These are phyloP conservation scores for Anthracocystis panici-leucophaei DNA, from an alignment of 1,284 basidiomycete species.

Conservation along the genomic window DNA sequence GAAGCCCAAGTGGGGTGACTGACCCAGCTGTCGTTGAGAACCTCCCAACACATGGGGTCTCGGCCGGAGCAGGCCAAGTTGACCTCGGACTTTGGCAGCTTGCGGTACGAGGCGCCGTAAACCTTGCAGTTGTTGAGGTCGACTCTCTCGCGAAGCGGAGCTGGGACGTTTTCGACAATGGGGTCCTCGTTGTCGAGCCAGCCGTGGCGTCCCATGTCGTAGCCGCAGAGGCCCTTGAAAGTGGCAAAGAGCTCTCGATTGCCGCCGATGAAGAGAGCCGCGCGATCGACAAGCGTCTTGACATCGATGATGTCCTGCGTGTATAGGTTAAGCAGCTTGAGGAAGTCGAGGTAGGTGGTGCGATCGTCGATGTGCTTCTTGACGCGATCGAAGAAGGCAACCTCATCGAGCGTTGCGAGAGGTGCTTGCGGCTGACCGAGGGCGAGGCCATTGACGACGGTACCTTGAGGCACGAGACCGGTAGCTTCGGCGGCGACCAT, in stretches of 20 bases:
- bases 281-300: constrained; percentile 85
- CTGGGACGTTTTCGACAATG: constrained; percentile 70
- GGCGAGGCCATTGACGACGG: constrained; percentile 48
- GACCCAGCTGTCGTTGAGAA: constrained; percentile 79
- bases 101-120: constrained; percentile 90
- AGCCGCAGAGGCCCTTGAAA: constrained; percentile 88
- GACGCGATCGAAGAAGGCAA: constrained; percentile 92
- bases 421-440: constrained; percentile 68
- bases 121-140: constrained; percentile 69
- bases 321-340: constrained; percentile 94
- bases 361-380: constrained; percentile 86
- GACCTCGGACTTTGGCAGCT: constrained; percentile 86
- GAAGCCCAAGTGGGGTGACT: constrained; percentile 97
- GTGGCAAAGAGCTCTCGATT: constrained; percentile 83
- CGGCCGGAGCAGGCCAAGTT: constrained; percentile 91
- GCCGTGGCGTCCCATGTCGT: constrained; percentile 77
- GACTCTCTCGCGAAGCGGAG: constrained; percentile 65
- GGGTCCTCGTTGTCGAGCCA: constrained; percentile 72
- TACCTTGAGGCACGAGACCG: constrained; percentile 51
- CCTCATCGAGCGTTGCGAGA: constrained; percentile 81
- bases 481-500: constrained; percentile 55
- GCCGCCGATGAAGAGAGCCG: constrained; percentile 83
- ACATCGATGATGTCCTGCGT: constrained; percentile 91
- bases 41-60: constrained; percentile 93
- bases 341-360: constrained; percentile 92